A percentile compares a stretch with the other conserved stretches of the same genome.
These are phyloP conservation scores for Lepidopterella palustris DNA, from an alignment of 495 filamentous ascomycete species.

Conservation along the genomic window DNA sequence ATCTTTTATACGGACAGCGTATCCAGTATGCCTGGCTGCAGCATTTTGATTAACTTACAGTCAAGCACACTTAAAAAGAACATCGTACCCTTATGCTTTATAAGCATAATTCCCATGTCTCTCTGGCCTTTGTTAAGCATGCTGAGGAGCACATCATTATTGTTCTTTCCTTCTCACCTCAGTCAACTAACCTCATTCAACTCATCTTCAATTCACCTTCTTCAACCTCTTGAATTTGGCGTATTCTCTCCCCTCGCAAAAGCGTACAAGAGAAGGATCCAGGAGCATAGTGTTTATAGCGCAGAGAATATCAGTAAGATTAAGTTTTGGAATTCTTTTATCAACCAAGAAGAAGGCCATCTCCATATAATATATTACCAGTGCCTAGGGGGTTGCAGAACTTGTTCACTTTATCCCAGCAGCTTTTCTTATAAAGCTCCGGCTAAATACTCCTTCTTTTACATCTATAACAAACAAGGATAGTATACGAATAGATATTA, in stretches of 20 bases:
- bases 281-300: not conserved
- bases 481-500: not conserved
- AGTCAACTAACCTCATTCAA: too few relatives aligned
- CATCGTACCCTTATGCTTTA: not conserved
- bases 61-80: not conserved
- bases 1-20: not conserved
- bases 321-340: not conserved
- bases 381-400: too few relatives aligned
- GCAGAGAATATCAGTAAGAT: not conserved
- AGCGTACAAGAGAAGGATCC: too few relatives aligned
- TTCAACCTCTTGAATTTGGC: not conserved
- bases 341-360: not conserved
- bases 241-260: not conserved
- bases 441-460: too few relatives aligned
- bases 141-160: not conserved
- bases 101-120: not conserved
- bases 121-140: not conserved
- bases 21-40: not conserved
- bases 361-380: not conserved
- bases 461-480: too few relatives aligned
- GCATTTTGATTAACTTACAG: too few relatives aligned
- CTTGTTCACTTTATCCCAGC: too few relatives aligned
- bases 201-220: too few relatives aligned
- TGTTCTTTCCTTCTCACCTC: not conserved
- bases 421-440: too few relatives aligned